Evolutionary conservation across 257 asterid genomes (phyloP).

Genomic region (Penstemon barbatus): DNA sequence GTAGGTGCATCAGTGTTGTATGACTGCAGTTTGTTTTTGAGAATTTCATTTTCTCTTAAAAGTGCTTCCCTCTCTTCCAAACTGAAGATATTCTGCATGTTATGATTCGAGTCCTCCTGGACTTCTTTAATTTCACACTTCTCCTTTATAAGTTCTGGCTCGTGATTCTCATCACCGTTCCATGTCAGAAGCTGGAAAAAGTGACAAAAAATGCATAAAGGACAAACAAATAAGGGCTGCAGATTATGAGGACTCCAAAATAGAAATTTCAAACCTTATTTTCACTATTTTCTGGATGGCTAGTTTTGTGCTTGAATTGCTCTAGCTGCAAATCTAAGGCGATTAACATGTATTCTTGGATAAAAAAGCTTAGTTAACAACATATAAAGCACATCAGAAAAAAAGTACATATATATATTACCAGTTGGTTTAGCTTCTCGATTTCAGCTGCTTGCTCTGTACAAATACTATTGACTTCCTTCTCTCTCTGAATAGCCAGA

Average conservation of each 20-base stretch:
- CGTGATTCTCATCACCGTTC: conserved; percentile 43
- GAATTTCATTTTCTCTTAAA: conserved; percentile 64
- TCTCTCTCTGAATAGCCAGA: conserved; percentile 46
- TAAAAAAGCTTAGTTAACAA: neutral
- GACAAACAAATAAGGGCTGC: neutral
- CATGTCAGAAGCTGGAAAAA: conserved; percentile 62
- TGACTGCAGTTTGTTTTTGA: conserved; percentile 55
- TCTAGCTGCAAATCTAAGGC: conserved; percentile 57
- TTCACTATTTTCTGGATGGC: conserved; percentile 28
- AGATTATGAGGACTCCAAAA: neutral
- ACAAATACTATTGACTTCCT: conserved; percentile 68
- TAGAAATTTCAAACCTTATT: conserved; percentile 38
- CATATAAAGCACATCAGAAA: neutral
- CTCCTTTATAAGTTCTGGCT: conserved; percentile 53
- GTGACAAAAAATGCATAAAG: neutral
- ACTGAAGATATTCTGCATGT: conserved; percentile 38
- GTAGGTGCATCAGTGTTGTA: conserved; percentile 43
- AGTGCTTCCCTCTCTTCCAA: conserved; percentile 65
- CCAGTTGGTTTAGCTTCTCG: conserved; percentile 71
- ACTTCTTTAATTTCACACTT: conserved; percentile 59
- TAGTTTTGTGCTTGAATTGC: conserved; percentile 44
- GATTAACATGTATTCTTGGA: conserved; percentile 17
- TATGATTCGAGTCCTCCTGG: conserved; percentile 30
- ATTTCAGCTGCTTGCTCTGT: conserved; percentile 79
- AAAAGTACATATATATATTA: conserved; percentile 20